Percentiles rank a stretch among this genome's conserved stretches.
These are phyloP conservation scores for Gracilaria domingensis DNA, from an alignment of 23 red algal genomes.

Conservation along the genomic window DNA sequence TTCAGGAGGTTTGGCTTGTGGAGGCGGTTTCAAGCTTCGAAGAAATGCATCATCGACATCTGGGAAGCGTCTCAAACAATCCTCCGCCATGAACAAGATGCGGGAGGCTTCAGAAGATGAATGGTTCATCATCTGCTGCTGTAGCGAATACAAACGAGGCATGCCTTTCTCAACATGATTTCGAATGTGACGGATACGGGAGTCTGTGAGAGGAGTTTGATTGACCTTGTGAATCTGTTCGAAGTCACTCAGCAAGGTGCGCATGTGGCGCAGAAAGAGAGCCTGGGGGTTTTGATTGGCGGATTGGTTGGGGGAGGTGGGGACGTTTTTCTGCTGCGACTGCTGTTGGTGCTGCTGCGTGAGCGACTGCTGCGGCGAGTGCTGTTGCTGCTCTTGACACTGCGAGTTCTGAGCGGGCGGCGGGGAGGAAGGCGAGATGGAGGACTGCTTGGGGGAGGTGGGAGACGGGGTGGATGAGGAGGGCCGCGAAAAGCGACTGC, in stretches of 20 bases:
- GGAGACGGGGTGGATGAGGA: conserved; percentile 1
- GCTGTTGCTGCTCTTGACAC: neutral
- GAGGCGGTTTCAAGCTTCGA: neutral
- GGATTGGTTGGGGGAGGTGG: neutral
- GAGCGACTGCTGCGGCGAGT: neutral
- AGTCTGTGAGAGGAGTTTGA: conserved; percentile 1
- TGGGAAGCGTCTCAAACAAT: neutral
- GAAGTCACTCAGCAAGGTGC: neutral
- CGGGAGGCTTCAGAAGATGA: conserved; percentile 14
- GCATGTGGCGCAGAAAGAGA: neutral
- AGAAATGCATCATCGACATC: conserved; percentile 14
- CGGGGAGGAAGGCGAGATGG: neutral
- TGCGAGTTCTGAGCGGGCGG: neutral
- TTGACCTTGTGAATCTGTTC: conserved; percentile 37
- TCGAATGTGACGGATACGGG: conserved; percentile 3
- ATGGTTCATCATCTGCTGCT: neutral
- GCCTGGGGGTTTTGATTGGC: neutral
- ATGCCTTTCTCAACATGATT: conserved; percentile 1
- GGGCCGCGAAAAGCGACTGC: conserved; percentile 5
- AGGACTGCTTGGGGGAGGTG: conserved; percentile 3
- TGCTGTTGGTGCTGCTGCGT: neutral
- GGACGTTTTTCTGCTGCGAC: neutral
- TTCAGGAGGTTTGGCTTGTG: neutral
- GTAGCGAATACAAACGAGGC: conserved; percentile 4
- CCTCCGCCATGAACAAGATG: neutral